Evolutionary conservation across 805 yeast species (phyloP).

Genomic region (Schwanniomyces polymorphus): DNA sequence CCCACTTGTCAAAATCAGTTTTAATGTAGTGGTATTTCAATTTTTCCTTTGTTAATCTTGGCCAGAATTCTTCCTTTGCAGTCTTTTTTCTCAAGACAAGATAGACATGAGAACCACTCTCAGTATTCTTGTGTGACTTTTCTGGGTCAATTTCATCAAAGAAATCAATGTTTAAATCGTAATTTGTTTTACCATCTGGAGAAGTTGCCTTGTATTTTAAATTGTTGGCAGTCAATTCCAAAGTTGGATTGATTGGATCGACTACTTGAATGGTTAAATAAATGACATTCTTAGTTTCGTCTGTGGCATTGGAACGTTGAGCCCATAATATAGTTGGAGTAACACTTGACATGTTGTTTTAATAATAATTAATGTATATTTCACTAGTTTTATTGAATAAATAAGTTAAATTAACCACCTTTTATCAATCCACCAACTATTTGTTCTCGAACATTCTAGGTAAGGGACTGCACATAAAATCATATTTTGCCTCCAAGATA

Average conservation of each 20-base stretch:
- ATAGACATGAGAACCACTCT: conserved; percentile 57
- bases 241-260: conserved; percentile 63
- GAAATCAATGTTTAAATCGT: conserved; percentile 71
- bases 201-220: conserved; percentile 54
- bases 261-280: conserved; percentile 72
- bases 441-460: conserved; percentile 1
- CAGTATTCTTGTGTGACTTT: conserved; percentile 56
- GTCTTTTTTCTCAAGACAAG: conserved; percentile 72
- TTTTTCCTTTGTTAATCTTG: conserved; percentile 88
- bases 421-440: not conserved
- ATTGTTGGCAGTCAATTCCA: conserved; percentile 56
- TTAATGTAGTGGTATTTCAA: conserved; percentile 75
- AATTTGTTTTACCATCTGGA: conserved; percentile 48
- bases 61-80: conserved; percentile 82
- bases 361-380: not conserved
- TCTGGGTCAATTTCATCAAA: conserved; percentile 72
- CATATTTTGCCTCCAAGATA: not conserved
- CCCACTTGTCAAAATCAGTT: conserved; percentile 98
- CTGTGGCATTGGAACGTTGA: conserved; percentile 83
- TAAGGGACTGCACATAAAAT: not conserved
- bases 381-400: not conserved
- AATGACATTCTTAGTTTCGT: conserved; percentile 69
- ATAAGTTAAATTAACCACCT: not conserved
- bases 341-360: conserved; percentile 16
- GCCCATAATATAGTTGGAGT: conserved; percentile 84